phyloP scores from a whole-genome alignment of 2,329 filamentous ascomycete species.

The Beauveria varroae region DNA sequence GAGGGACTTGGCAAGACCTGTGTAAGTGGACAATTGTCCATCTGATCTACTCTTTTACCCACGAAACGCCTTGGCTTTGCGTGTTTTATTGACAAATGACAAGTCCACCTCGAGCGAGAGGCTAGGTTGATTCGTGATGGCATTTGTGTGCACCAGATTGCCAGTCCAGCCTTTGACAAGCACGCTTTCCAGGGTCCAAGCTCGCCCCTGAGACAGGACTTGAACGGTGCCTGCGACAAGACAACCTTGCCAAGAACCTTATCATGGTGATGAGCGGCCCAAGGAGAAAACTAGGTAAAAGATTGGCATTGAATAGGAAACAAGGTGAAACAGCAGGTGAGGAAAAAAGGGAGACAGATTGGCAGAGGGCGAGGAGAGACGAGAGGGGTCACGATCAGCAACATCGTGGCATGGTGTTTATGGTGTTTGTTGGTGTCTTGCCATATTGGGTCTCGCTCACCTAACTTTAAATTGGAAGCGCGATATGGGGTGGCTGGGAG shows the following conservation, averaged over 20 bases:
- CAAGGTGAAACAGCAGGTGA: slow-evolving; percentile 5
- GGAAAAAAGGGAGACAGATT: neutral
- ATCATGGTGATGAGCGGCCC: neutral
- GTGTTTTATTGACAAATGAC: neutral
- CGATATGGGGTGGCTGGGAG: slow-evolving; percentile 2
- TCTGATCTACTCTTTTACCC: slow-evolving; percentile 4
- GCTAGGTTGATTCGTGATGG: neutral
- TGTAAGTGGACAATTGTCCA: slow-evolving; percentile 7
- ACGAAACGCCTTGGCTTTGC: neutral
- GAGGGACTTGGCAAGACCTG: slow-evolving; percentile 4
- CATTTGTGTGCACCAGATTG: neutral
- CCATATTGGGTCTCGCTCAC: neutral
- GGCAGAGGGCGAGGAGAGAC: neutral
- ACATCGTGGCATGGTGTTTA: slow-evolving; percentile 2
- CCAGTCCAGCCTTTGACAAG: neutral
- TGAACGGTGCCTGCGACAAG: neutral
- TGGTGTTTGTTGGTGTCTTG: neutral
- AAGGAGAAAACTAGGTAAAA: neutral
- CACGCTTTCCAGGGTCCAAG: slow-evolving; percentile 7
- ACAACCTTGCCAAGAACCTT: slow-evolving; percentile 10
- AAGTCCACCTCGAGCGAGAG: neutral
- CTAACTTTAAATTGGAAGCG: slow-evolving; percentile 2
- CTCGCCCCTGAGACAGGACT: slow-evolving; percentile 6
- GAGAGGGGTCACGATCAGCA: neutral
- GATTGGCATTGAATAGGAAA: neutral